Base-by-base conservation (phyloP, 164 flowering plant species). In the Piper betle region DNA sequence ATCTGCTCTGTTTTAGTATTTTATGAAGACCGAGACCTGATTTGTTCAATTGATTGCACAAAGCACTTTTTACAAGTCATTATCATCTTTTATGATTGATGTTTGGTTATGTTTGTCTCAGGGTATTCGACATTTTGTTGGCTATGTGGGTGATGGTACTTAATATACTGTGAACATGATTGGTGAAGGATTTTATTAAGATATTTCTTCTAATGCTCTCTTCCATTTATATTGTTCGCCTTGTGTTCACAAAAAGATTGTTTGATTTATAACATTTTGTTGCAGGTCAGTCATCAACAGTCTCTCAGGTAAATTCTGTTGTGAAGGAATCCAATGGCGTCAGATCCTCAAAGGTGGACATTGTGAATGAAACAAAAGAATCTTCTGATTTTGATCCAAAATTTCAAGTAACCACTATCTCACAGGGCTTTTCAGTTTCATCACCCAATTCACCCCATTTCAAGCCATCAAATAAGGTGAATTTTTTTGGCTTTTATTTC, bases 81-180 rank as follows among this genome's bases (percentile, higher is more conserved):
- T 16, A 20, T 1, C 9, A n/a, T 5, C 33, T 55, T 55, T 17
- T 55, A 3, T 18, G 4, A 33, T 37, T 41, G 52, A 39, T 10
- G 3, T 40, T 12, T 61, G 53, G 46, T 15, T n/a, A n/a, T 53
- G 11, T 62, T 53, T 18, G 48, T 63, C 10, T 64, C 78, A 82
- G 84, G 82, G 80, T 57, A 15, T 71, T 53, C 81, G 70, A 58
- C 66, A 75, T 57, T 75, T 71, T 43, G 70, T 71, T 68, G 73
- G 71, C 17, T 70, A 76, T 53, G 12, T 72, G 57, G 81, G 76
- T 53, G 78, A 78, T 70, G 61, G 68, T 19, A 72, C 80, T 53
- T 80, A n/a, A 68, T 67, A 64, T 68, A 39, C 33, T 71, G 12
- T 80, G 79, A 55, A 60, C 62, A 58, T 52, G n/a, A n/a, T n/a